Conservation (phyloP, 2,329 filamentous ascomycete genomes). For the Colletotrichum sublineola region DNA sequence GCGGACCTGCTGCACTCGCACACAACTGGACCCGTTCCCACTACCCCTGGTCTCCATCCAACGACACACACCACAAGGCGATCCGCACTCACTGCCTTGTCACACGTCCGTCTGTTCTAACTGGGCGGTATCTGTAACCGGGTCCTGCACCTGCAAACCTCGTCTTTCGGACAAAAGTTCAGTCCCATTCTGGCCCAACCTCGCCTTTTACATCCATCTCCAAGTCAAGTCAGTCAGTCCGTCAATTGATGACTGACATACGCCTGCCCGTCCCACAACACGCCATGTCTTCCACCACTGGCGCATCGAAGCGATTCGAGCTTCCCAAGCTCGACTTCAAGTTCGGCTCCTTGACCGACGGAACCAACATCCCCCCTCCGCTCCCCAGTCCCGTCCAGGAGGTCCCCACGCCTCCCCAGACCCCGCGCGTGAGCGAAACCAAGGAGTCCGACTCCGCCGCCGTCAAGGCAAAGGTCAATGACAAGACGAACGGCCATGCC, state of each 20-base stretch:
- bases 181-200: slow-evolving; percentile 25
- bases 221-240: background rate
- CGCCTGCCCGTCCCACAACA: slow-evolving; percentile 8
- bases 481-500: slow-evolving; percentile 44
- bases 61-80: slow-evolving; percentile 41
- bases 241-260: slow-evolving; percentile 39
- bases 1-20: slow-evolving; percentile 9
- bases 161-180: slow-evolving; percentile 12
- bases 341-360: slow-evolving; percentile 71
- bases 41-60: slow-evolving; percentile 27
- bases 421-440: slow-evolving; percentile 46
- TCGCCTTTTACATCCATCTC: slow-evolving; percentile 14
- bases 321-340: slow-evolving; percentile 71
- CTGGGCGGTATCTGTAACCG: slow-evolving; percentile 22
- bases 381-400: slow-evolving; percentile 67
- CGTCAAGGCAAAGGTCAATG: slow-evolving; percentile 43
- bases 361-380: slow-evolving; percentile 72
- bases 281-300: slow-evolving; percentile 32
- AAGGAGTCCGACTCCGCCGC: slow-evolving; percentile 44
- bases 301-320: slow-evolving; percentile 60
- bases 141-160: slow-evolving; percentile 37
- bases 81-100: slow-evolving; percentile 40
- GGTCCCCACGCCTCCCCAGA: slow-evolving; percentile 59
- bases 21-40: slow-evolving; percentile 21
- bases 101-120: slow-evolving; percentile 38